Base-by-base conservation (phyloP, 2,329 filamentous ascomycete species). In the Colletotrichum echinochloae region DNA sequence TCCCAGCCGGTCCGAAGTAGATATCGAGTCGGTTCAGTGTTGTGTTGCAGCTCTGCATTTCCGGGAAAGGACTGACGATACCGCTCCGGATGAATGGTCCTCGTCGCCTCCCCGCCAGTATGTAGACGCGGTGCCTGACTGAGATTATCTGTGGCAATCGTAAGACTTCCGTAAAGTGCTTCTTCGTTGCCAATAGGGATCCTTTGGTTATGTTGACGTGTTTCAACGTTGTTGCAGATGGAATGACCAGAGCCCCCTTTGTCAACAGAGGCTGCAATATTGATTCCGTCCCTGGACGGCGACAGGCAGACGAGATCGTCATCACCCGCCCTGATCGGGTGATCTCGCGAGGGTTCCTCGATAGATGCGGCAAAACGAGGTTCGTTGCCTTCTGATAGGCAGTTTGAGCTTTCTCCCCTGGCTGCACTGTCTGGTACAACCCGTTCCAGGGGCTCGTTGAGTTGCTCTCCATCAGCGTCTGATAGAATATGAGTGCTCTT, bases 1-100 rank as follows among this genome's bases (percentile, higher is more conserved):
- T 68, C 48, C 62, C 69, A 72, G 8, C 28, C 39, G n/a, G 49
- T 35, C 23, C 56, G 39, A 35, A 66, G 41, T 26, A 57, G 14
- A 7, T n/a, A 55, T 33, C 56, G 64, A 16, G 28, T 48, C 4
- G 33, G 35, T 37, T 49, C 44, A 30, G 18, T 39, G 11, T 14
- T 51, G 33, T 8, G 33, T 14, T 20, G 44, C 30, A 33, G n/a
- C 16, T 23, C 16, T 51, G 46, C n/a, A 35, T 51, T 20, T 8
- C 9, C 30, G 28, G 20, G n/a, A n/a, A 23, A 16, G 8, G 18
- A 30, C n/a, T 37, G 33, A 12, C 16, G 8, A 6, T 28, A 14
- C 5, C 11, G n/a, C n/a, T 23, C 23, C 9, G 14, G 8, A 9
- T 18, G 8, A 35, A n/a, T 39, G n/a, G 4, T 18, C 14, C 11